Conservation (phyloP, 768 basidiomycete genomes). For the Rhodotorula sphaerocarpa region DNA sequence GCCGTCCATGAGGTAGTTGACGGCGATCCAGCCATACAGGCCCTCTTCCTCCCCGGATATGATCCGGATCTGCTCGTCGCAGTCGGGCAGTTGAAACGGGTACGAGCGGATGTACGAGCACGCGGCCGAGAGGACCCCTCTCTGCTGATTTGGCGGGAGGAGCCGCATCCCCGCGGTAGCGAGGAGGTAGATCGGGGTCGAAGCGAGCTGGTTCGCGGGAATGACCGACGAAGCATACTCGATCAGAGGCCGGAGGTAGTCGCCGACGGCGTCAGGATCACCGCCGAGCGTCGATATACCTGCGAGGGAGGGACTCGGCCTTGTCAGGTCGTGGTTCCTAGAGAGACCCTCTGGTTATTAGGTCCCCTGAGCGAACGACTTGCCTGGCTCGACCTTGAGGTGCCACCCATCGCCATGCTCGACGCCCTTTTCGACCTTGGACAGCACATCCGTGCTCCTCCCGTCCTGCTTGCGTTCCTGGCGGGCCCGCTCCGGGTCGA, state of each 20-base stretch:
- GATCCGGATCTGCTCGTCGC: conserved; percentile 83
- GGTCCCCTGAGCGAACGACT: not conserved
- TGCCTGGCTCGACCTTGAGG: conserved; percentile 70
- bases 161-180: conserved; percentile 98
- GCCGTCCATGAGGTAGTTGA: conserved; percentile 98
- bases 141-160: conserved; percentile 60
- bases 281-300: conserved; percentile 77
- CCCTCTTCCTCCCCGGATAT: conserved; percentile 98
- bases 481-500: conserved; percentile 60
- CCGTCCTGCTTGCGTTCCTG: conserved; percentile 50
- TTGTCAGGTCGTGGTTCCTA: not conserved
- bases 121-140: conserved; percentile 61
- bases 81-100: conserved; percentile 67
- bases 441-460: conserved; percentile 54
- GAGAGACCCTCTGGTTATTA: not conserved
- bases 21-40: conserved; percentile 95
- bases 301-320: conserved; percentile 40
- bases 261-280: conserved; percentile 59
- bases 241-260: conserved; percentile 73
- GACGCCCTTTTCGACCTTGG: conserved; percentile 86
- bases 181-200: conserved; percentile 85
- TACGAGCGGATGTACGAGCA: conserved; percentile 67
- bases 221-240: conserved; percentile 71
- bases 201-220: conserved; percentile 71
- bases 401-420: conserved; percentile 74